Percentiles rank a stretch among this genome's conserved stretches.
Conservation (phyloP, 192 early-diverging fungal species). For the Podila horticola region DNA sequence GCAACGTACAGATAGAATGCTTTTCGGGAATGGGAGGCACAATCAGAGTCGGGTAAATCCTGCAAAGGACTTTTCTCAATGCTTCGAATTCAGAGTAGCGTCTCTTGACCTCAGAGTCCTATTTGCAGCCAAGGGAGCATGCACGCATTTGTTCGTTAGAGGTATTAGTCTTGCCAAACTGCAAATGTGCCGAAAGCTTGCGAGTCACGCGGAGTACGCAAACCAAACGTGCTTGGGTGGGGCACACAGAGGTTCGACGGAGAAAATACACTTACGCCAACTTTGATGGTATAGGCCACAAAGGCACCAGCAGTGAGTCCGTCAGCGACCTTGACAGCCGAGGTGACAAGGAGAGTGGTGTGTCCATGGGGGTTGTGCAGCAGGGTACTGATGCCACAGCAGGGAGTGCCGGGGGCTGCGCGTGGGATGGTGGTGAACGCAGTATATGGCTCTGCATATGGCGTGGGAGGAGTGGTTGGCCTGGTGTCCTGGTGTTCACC, state of each 20-base stretch:
- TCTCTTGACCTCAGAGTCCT: conserved; percentile 79
- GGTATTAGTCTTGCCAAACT: not conserved
- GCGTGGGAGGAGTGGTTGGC: conserved; percentile 5
- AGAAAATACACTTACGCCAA: conserved; percentile 52
- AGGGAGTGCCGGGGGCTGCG: conserved; percentile 40
- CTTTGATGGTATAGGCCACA: conserved; percentile 64
- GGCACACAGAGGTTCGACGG: not conserved
- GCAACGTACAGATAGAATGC: conserved; percentile 83
- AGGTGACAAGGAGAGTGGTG: conserved; percentile 58
- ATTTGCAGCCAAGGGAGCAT: not conserved
- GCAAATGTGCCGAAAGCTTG: not conserved
- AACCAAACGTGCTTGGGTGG: not conserved
- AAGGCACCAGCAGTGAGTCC: conserved; percentile 57
- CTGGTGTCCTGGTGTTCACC: conserved; percentile 3
- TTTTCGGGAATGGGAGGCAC: conserved; percentile 98
- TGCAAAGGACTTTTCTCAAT: conserved; percentile 78
- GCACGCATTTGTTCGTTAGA: not conserved
- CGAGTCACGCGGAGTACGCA: not conserved
- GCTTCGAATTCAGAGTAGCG: conserved; percentile 98
- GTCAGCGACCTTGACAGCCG: conserved; percentile 60
- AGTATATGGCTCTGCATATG: conserved; percentile 22
- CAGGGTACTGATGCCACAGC: conserved; percentile 50
- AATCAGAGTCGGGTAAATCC: conserved; percentile 87
- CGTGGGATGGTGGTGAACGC: conserved; percentile 50
- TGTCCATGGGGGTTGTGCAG: conserved; percentile 38